Conservation (phyloP, 495 filamentous ascomycete species). For the Penicillium bovifimosum region DNA sequence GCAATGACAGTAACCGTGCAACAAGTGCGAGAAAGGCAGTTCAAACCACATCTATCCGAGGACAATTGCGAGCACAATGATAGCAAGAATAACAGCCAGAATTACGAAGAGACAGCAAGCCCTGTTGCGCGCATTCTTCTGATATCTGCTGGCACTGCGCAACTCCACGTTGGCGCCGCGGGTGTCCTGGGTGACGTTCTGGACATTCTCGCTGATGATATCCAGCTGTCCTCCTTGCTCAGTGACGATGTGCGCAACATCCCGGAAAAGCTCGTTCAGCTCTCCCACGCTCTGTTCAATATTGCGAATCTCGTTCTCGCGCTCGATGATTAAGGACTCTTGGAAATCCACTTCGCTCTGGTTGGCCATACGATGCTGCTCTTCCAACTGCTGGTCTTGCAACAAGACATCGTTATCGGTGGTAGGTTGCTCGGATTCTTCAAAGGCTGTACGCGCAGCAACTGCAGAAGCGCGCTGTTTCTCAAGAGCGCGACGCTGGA, state of each 20-base stretch:
- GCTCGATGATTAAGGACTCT: constrained; percentile 88
- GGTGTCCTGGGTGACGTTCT: constrained; percentile 72
- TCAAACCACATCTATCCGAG: constrained; percentile 44
- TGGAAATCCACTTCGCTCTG: constrained; percentile 98
- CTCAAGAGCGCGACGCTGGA: constrained; percentile 83
- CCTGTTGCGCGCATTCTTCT: constrained; percentile 88
- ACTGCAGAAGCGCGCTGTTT: constrained; percentile 83
- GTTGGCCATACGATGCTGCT: constrained; percentile 73
- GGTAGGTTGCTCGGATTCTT: constrained; percentile 43
- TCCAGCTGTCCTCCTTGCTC: constrained; percentile 90
- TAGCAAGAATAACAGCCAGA: constrained; percentile 76
- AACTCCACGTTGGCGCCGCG: constrained; percentile 81
- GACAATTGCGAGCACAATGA: constrained; percentile 80
- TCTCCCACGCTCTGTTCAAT: constrained; percentile 96
- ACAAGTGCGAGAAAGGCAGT: not conserved
- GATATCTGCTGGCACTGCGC: constrained; percentile 75
- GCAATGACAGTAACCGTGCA: constrained; percentile 1
- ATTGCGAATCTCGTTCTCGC: constrained; percentile 90
- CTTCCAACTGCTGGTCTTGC: constrained; percentile 66
- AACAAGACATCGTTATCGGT: constrained; percentile 39
- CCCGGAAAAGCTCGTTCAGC: constrained; percentile 91
- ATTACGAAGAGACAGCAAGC: constrained; percentile 91
- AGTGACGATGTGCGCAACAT: constrained; percentile 91
- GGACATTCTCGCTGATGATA: constrained; percentile 82
- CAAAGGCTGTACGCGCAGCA: constrained; percentile 69